Evolutionary conservation across 352 stramenopile genomes (phyloP).

Genomic region (Globisporangium rhizosaccharum): DNA sequence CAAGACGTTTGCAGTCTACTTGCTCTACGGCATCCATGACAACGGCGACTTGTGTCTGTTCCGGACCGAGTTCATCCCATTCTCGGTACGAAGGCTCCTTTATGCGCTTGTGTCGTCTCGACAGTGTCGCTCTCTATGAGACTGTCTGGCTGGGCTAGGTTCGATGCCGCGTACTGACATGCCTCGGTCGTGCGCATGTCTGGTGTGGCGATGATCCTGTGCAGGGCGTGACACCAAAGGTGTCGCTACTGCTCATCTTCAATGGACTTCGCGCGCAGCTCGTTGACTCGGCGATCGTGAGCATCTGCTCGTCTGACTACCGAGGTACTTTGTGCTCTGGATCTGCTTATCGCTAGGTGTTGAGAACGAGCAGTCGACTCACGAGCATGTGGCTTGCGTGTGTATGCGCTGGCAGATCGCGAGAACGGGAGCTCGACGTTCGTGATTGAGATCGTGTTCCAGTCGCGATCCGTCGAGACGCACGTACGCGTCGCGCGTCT

Average conservation of each 20-base stretch:
- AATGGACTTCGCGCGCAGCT: constrained; percentile 44
- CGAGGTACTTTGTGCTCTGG: constrained; percentile 32
- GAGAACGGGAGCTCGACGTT: constrained; percentile 42
- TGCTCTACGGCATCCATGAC: constrained; percentile 55
- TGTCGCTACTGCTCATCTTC: constrained; percentile 53
- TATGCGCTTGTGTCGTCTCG: not conserved
- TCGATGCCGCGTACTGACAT: not conserved
- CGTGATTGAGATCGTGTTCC: constrained; percentile 58
- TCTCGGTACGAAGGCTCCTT: constrained; percentile 41
- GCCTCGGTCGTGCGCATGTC: not conserved
- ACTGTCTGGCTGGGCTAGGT: not conserved
- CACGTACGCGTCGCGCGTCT: constrained; percentile 50
- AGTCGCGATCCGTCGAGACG: constrained; percentile 31
- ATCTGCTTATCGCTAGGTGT: too few species aligned
- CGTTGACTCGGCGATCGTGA: constrained; percentile 42
- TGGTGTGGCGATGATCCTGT: not conserved
- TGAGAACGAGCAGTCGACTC: too few species aligned
- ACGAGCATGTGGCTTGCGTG: not conserved
- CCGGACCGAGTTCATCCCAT: constrained; percentile 56
- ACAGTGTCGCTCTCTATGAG: not conserved
- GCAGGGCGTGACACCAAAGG: constrained; percentile 48
- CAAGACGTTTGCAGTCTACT: constrained; percentile 63
- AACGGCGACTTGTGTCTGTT: constrained; percentile 76
- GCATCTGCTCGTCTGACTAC: constrained; percentile 53
- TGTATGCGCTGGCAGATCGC: constrained; percentile 27